Percentiles rank a stretch among this genome's conserved stretches.
phyloP scores from a whole-genome alignment of 1,284 basidiomycete genomes.

The Termitomyces sp. region DNA sequence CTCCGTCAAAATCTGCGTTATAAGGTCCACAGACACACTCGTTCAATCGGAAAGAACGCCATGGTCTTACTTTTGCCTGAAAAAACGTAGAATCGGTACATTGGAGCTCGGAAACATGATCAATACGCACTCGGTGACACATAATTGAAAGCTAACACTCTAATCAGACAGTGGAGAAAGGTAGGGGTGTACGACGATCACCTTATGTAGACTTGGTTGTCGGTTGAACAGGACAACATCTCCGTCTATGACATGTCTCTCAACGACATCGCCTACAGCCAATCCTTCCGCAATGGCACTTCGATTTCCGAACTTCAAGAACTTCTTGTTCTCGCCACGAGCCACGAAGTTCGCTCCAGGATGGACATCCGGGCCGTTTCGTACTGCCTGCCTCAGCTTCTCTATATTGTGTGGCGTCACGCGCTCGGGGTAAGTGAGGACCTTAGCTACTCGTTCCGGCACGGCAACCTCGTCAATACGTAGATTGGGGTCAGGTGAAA shows the following conservation, averaged over 20 bases:
- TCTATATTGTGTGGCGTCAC: conserved; percentile 93
- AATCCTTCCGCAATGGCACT: conserved; percentile 73
- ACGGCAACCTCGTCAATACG: conserved; percentile 98
- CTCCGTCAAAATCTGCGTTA: conserved; percentile 99
- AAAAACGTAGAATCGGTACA: neutral
- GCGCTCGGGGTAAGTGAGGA: conserved; percentile 94
- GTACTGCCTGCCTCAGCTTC: conserved; percentile 69
- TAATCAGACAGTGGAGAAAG: conserved; percentile 1
- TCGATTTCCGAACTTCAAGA: conserved; percentile 77
- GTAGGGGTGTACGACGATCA: conserved; percentile 22
- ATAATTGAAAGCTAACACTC: conserved; percentile 87
- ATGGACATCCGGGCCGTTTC: conserved; percentile 89
- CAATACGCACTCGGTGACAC: conserved; percentile 80
- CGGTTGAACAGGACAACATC: conserved; percentile 99
- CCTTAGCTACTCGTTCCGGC: conserved; percentile 93
- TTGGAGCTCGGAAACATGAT: neutral
- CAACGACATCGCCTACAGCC: conserved; percentile 84
- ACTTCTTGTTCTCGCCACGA: conserved; percentile 81
- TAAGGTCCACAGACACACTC: conserved; percentile 99
- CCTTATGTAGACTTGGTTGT: conserved; percentile 96
- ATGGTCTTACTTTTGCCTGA: conserved; percentile 88
- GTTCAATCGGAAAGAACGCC: conserved; percentile 96
- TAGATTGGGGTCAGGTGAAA: conserved; percentile 97
- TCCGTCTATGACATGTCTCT: conserved; percentile 93
- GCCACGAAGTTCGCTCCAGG: conserved; percentile 96